Percentiles rank a stretch among this genome's conserved stretches.
phyloP scores from a whole-genome alignment of 2,329 filamentous ascomycete species.

The Talaromyces sp. region DNA sequence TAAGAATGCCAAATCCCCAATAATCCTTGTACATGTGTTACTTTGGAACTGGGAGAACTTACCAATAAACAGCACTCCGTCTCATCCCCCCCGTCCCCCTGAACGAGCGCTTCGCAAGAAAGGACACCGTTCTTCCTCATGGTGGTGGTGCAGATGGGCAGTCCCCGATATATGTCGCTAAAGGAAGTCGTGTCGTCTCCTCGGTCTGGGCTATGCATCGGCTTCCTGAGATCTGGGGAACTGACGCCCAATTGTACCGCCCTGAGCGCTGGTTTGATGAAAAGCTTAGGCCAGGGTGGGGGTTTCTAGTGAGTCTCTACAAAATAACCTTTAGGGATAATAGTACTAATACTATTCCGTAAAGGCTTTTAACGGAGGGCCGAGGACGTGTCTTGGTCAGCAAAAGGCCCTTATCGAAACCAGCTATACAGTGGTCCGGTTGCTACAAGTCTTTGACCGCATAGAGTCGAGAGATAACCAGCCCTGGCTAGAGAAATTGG shows the following conservation, averaged over 20 bases:
- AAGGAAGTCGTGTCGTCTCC: conserved; percentile 63
- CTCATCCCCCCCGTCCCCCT: conserved; percentile 53
- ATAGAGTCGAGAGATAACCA: background rate
- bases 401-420: conserved; percentile 22
- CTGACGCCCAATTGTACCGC: conserved; percentile 43
- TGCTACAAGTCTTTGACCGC: conserved; percentile 48
- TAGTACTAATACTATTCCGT: conserved; percentile 13
- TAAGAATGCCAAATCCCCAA: conserved; percentile 18
- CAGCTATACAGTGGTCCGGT: conserved; percentile 20
- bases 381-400: conserved; percentile 7
- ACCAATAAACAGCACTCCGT: background rate
- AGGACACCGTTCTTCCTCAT: conserved; percentile 10
- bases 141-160: conserved; percentile 25
- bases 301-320: conserved; percentile 14
- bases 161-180: conserved; percentile 59
- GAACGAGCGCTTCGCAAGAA: conserved; percentile 42
- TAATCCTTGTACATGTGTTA: background rate
- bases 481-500: background rate
- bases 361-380: conserved; percentile 5
- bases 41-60: background rate
- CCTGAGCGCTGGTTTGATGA: conserved; percentile 46
- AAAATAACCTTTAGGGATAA: background rate
- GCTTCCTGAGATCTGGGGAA: conserved; percentile 47
- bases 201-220: conserved; percentile 68
- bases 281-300: conserved; percentile 17